phyloP scores from a whole-genome alignment of 2,329 filamentous ascomycete genomes.

The Elsinoe batatas region DNA sequence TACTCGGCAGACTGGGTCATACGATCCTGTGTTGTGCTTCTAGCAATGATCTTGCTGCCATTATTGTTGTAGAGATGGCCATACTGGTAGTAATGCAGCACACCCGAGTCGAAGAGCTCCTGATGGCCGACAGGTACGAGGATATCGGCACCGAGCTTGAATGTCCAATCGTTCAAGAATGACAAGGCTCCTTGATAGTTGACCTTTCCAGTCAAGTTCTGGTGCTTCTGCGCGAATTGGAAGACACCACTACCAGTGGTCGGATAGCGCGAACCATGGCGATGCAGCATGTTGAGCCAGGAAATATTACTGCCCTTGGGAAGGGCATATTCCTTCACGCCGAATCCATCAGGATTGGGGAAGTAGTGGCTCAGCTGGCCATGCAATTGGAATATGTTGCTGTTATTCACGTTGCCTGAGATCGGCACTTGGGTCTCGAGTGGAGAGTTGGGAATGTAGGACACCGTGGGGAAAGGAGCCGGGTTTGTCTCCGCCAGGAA shows the following conservation, averaged over 20 bases:
- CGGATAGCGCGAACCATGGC: slow-evolving; percentile 66
- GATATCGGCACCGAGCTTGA: slow-evolving; percentile 60
- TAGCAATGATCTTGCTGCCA: slow-evolving; percentile 60
- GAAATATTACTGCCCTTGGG: slow-evolving; percentile 58
- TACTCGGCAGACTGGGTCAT: slow-evolving; percentile 72
- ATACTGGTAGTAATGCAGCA: slow-evolving; percentile 64
- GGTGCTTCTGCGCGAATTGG: slow-evolving; percentile 48
- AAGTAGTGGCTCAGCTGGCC: slow-evolving; percentile 61
- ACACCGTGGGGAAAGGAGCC: slow-evolving; percentile 50
- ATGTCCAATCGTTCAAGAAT: slow-evolving; percentile 61
- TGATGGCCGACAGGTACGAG: slow-evolving; percentile 63
- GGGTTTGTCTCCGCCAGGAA: slow-evolving; percentile 63
- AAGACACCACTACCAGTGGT: slow-evolving; percentile 49
- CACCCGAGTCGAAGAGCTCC: slow-evolving; percentile 61
- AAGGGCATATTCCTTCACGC: slow-evolving; percentile 60
- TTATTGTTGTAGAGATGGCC: slow-evolving; percentile 58
- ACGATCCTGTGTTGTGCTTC: slow-evolving; percentile 66
- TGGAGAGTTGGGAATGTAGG: slow-evolving; percentile 59
- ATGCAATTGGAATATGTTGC: slow-evolving; percentile 62
- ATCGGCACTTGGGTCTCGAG: slow-evolving; percentile 63
- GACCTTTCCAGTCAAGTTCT: slow-evolving; percentile 44
- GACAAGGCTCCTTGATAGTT: slow-evolving; percentile 49
- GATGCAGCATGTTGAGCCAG: slow-evolving; percentile 62
- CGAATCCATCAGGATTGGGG: slow-evolving; percentile 58
- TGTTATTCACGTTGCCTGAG: slow-evolving; percentile 45